Evolutionary conservation across 2,329 filamentous ascomycete genomes (phyloP).

Genomic region (Colletotrichum truncatum): DNA sequence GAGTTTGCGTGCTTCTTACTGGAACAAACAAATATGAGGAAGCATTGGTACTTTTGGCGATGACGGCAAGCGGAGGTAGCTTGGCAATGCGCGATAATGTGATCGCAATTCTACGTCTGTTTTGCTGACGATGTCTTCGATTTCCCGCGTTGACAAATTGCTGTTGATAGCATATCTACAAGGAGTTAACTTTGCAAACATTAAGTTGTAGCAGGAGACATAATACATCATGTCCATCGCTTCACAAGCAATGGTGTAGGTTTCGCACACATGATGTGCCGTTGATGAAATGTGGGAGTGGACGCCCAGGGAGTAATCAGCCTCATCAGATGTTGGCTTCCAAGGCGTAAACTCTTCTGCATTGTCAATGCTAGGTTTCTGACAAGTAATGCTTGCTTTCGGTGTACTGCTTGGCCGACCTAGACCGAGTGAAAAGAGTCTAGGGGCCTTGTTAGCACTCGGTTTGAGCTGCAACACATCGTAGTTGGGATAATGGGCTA

Average conservation of each 20-base stretch:
- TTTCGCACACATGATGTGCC: slow-evolving; percentile 31
- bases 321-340: background rate
- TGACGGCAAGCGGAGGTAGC: slow-evolving; percentile 25
- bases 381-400: slow-evolving; percentile 32
- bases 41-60: slow-evolving; percentile 26
- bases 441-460: background rate
- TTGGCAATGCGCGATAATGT: slow-evolving; percentile 30
- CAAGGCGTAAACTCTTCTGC: slow-evolving; percentile 32
- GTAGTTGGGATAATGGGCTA: accelerated
- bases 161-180: slow-evolving; percentile 14
- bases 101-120: slow-evolving; percentile 31
- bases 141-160: slow-evolving; percentile 5
- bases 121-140: slow-evolving; percentile 30
- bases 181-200: background rate
- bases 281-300: slow-evolving; percentile 28
- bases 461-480: accelerated
- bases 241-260: slow-evolving; percentile 31
- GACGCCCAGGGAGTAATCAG: background rate
- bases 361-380: slow-evolving; percentile 27
- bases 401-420: slow-evolving; percentile 33
- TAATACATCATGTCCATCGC: slow-evolving; percentile 32
- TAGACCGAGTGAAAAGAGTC: slow-evolving; percentile 30
- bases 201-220: too few species aligned
- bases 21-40: slow-evolving; percentile 36
- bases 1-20: slow-evolving; percentile 22